phyloP scores from a whole-genome alignment of 1,284 basidiomycete genomes.

The Trametes hirsuta region DNA sequence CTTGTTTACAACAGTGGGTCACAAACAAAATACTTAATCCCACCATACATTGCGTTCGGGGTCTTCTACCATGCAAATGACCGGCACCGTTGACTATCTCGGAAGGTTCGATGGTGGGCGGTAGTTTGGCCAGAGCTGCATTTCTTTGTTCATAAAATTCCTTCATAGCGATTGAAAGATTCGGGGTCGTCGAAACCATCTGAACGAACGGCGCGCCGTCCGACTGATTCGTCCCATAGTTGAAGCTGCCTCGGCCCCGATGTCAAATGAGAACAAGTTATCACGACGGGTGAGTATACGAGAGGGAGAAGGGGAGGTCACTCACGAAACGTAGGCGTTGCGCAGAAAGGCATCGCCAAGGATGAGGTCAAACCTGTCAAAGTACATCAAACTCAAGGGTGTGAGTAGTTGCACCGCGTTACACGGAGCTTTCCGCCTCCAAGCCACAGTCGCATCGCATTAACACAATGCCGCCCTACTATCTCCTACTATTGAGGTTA shows the following conservation, averaged over 20 bases:
- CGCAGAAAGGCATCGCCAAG: slow-evolving; percentile 44
- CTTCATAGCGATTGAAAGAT: slow-evolving; percentile 14
- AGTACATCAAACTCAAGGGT: slow-evolving; percentile 17
- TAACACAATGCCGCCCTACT: no score
- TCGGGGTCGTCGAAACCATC: slow-evolving; percentile 30
- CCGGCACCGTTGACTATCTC: background rate
- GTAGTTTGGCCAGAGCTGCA: slow-evolving; percentile 1
- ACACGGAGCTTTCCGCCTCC: no score
- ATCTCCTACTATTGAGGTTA: no score
- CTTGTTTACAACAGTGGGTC: no score
- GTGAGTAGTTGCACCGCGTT: background rate
- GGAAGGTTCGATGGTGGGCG: background rate
- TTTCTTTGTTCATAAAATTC: slow-evolving; percentile 26
- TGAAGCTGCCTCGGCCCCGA: slow-evolving; percentile 34
- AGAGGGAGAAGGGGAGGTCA: background rate
- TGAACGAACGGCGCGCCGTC: slow-evolving; percentile 34
- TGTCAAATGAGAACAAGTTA: background rate
- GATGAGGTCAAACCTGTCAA: slow-evolving; percentile 35
- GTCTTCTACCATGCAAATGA: background rate
- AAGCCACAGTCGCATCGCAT: no score
- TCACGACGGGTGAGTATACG: background rate
- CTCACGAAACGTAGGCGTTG: slow-evolving; percentile 44
- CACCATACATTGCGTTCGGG: no score
- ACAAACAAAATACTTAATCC: no score
- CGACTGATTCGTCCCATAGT: slow-evolving; percentile 39